Conservation (phyloP, 164 flowering plant species). For the Kalanchoe fedtschenkoi region DNA sequence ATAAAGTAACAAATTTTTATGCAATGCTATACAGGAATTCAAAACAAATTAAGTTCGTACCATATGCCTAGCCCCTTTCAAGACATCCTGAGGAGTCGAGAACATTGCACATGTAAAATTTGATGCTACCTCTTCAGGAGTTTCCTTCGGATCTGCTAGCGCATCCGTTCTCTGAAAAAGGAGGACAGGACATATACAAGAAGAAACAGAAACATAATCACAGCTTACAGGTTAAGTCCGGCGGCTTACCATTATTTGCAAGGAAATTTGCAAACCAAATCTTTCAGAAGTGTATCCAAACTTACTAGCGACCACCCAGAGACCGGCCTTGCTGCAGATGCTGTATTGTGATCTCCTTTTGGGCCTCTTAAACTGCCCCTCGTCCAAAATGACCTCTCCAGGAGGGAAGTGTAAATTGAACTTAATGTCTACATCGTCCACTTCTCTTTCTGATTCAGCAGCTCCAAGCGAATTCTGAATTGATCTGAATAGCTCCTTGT, state of each 20-base stretch:
- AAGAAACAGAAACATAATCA: slow-evolving; percentile 3
- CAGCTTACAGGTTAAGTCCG: neutral
- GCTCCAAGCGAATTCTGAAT: slow-evolving; percentile 44
- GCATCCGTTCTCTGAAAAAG: slow-evolving; percentile 44
- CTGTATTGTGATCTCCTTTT: slow-evolving; percentile 65
- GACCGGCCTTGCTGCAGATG: slow-evolving; percentile 70
- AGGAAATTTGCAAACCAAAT: slow-evolving; percentile 56
- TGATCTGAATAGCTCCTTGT: slow-evolving; percentile 59
- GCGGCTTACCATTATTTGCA: slow-evolving; percentile 46
- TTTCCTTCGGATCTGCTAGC: slow-evolving; percentile 77
- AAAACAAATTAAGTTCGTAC: slow-evolving; percentile 26
- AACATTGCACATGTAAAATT: slow-evolving; percentile 77
- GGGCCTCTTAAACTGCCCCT: slow-evolving; percentile 86
- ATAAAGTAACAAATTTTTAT: neutral
- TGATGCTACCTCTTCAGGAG: slow-evolving; percentile 83
- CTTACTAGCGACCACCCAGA: slow-evolving; percentile 86
- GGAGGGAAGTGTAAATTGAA: slow-evolving; percentile 92
- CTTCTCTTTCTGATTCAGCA: slow-evolving; percentile 86
- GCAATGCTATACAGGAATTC: neutral
- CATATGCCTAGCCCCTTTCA: slow-evolving; percentile 96
- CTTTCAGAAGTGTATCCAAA: slow-evolving; percentile 88
- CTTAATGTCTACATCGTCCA: slow-evolving; percentile 89
- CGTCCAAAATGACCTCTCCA: slow-evolving; percentile 75
- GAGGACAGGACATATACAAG: neutral
- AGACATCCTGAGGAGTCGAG: slow-evolving; percentile 71